Base-by-base conservation (phyloP, 352 stramenopile species). In the Phytophthora quininea region DNA sequence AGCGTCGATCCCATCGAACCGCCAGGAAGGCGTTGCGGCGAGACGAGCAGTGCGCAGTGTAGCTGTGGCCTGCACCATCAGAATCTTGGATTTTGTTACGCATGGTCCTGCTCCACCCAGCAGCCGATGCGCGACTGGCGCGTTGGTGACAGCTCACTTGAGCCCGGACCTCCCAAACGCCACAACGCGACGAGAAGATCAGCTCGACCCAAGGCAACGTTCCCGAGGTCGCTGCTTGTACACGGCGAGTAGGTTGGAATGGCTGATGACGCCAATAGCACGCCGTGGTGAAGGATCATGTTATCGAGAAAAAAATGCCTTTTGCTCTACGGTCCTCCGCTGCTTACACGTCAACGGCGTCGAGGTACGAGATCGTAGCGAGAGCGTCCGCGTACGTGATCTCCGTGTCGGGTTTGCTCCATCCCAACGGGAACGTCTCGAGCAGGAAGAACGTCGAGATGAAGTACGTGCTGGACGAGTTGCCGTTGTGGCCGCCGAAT, bases 361-460 rank as follows among this genome's bases (percentile, higher is more conserved):
- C 11, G 1, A 59, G 38, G 38, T 59, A 59, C 14, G 53, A 59
- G 29, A 59, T 59, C 11, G 53, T 59, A 0, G 53, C 53, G 3
- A 62, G 55, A 3, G 32, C 43, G 46, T 62, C 55, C 1, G 55
- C 42, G 32, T 47, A 62, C 54, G 61, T 68, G 52, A 62, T 47
- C 29, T 54, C 45, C 14, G 61, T 68, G 24, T n/a, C 2, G 0
- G 61, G 45, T 53, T 68, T 68, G 43, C 9, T 51, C 54, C 54
- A 59, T 35, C 48, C 62, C 15, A 35, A 30, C 8, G 62, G 54
- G 45, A 69, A 62, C 35, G 50, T 68, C 61, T 68, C 61, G 52
- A 46, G 33, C 11, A 62, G 12, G 45, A 68, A 47, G 53, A 68
- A 68, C 24, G 61, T 58, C 53, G 61, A 42, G 42, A 68, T 35